A percentile compares a stretch with the other conserved stretches of the same genome.
Evolutionary conservation across 2,329 filamentous ascomycete species (phyloP).

Genomic region (Furcasterigmium sp.): DNA sequence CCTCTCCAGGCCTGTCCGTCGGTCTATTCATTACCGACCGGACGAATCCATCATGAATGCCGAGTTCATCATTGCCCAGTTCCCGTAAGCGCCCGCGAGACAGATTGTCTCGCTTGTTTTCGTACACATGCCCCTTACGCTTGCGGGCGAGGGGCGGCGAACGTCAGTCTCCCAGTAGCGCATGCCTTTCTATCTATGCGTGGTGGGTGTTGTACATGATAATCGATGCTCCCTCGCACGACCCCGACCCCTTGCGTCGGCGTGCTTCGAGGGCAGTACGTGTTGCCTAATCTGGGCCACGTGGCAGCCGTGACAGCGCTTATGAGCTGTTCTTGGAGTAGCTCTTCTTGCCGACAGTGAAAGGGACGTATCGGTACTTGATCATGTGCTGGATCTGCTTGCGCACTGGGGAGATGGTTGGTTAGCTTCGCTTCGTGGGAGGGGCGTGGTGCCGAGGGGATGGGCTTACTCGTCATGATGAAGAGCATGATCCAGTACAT

Average conservation of each 20-base stretch:
- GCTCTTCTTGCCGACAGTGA: slow-evolving; percentile 83
- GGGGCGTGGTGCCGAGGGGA: no score
- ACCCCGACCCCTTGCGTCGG: no score
- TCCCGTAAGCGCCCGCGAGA: background rate
- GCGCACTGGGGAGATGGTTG: slow-evolving; percentile 61
- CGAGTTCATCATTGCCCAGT: background rate
- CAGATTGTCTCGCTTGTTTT: slow-evolving; percentile 1
- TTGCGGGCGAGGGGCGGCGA: background rate
- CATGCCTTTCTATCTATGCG: background rate
- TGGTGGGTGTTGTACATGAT: background rate
- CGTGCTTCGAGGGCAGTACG: no score
- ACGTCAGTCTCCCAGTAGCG: background rate
- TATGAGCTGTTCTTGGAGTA: slow-evolving; percentile 61
- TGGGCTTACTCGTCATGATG: slow-evolving; percentile 76
- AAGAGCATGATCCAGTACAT: slow-evolving; percentile 99
- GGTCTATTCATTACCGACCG: no score
- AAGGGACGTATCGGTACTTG: slow-evolving; percentile 97
- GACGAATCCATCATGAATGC: no score
- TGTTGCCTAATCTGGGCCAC: no score
- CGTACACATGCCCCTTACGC: background rate
- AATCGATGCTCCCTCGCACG: background rate
- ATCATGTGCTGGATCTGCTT: slow-evolving; percentile 99
- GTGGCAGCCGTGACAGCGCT: background rate
- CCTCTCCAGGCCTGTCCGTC: no score
- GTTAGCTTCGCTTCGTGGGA: slow-evolving; percentile 2